A percentile compares a stretch with the other conserved stretches of the same genome.
These are phyloP conservation scores for Tetrapisispora pingtungensis DNA, from an alignment of 805 yeast species.

Conservation along the genomic window DNA sequence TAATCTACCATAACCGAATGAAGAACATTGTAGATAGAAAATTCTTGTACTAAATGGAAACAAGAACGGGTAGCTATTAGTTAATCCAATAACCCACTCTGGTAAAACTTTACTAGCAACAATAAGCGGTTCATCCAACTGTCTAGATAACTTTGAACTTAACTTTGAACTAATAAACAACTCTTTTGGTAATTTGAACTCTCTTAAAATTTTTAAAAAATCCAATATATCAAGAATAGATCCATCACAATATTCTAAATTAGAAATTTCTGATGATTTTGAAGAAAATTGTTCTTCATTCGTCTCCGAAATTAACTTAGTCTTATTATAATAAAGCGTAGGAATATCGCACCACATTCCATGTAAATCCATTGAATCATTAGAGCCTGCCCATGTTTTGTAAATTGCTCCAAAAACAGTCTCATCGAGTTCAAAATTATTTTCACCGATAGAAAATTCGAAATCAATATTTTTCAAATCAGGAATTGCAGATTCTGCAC, in stretches of 20 bases:
- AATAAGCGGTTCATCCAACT: conserved; percentile 78
- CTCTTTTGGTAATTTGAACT: conserved; percentile 18
- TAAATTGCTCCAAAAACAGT: conserved; percentile 72
- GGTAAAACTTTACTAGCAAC: conserved; percentile 85
- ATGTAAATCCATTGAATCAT: conserved; percentile 32
- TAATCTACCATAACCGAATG: conserved; percentile 81
- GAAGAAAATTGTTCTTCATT: background rate
- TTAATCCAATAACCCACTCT: conserved; percentile 68
- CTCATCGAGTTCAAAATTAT: conserved; percentile 49
- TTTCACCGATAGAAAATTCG: conserved; percentile 51
- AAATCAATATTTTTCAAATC: conserved; percentile 17
- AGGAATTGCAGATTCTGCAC: background rate
- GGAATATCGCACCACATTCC: conserved; percentile 53
- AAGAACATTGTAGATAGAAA: conserved; percentile 71
- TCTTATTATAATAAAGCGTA: conserved; percentile 38
- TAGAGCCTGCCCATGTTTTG: conserved; percentile 33
- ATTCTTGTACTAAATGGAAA: conserved; percentile 78
- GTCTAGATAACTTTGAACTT: conserved; percentile 77
- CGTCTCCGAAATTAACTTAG: conserved; percentile 1
- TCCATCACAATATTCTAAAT: background rate
- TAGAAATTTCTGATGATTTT: background rate
- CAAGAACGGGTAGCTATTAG: conserved; percentile 66
- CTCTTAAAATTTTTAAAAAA: conserved; percentile 8
- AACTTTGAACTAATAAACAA: conserved; percentile 66
- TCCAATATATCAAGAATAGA: conserved; percentile 26